A percentile compares a stretch with the other conserved stretches of the same genome.
These are phyloP conservation scores for Fraxinus latifolia DNA, from an alignment of 305 asterid species.

Conservation along the genomic window DNA sequence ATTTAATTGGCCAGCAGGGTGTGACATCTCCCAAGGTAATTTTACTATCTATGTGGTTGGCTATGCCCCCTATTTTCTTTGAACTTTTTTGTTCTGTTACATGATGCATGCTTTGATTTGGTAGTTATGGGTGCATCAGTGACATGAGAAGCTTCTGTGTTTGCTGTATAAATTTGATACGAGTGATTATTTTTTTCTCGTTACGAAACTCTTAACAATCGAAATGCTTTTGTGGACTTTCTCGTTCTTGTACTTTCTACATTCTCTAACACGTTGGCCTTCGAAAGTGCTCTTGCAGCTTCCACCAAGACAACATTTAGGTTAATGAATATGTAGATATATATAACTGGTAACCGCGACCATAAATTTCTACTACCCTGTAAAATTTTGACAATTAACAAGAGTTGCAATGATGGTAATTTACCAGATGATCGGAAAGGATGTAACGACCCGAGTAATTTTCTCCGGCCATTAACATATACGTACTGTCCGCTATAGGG, in stretches of 20 bases:
- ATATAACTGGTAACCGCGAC: not conserved
- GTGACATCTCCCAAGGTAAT: slow-evolving; percentile 43
- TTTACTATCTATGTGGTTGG: not conserved
- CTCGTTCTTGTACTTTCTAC: not conserved
- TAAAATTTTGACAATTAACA: not conserved
- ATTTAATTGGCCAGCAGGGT: slow-evolving; percentile 25
- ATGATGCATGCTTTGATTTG: not conserved
- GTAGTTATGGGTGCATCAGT: not conserved
- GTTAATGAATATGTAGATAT: not conserved
- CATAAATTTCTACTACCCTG: not conserved
- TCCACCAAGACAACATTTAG: not conserved
- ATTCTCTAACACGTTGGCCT: not conserved
- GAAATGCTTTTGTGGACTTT: not conserved
- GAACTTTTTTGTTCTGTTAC: not conserved
- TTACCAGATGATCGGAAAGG: not conserved
- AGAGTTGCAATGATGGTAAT: not conserved
- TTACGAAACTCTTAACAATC: not conserved
- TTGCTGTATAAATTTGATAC: not conserved
- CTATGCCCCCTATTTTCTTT: not conserved
- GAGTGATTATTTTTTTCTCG: not conserved
- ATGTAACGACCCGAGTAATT: too few relatives aligned
- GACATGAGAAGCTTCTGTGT: not conserved
- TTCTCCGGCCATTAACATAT: too few relatives aligned
- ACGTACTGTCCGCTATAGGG: too few relatives aligned
- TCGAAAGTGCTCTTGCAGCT: not conserved